Evolutionary conservation across 345 rosid species (phyloP), one percentile per base, ranked within the genome.

Genomic region (Triadica sebifera): DNA sequence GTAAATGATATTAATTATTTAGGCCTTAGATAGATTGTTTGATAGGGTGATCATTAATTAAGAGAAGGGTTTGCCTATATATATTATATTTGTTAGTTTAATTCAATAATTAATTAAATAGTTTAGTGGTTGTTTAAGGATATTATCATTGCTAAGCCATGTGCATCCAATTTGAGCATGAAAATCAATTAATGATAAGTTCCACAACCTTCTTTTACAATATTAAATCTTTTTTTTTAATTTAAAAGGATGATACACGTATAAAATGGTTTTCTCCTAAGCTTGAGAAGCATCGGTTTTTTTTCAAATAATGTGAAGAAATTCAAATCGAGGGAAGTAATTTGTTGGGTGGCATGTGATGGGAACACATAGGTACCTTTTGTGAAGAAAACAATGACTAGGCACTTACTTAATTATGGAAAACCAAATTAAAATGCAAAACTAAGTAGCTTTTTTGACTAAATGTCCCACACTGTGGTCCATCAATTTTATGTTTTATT

Each of bases 281-380:
- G 34, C 2, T 29, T 29, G 34, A 29, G 34, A 29, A 29, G 34
- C 34, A 29, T 29, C 34, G 1, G 1, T 29, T 29, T 29, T 29
- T 29, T 29, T 29, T 29, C 34, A 29, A 56, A 46, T 29, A 34
- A 55, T 66, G 51, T 65, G 66, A 60, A 68, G 64, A 52, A 75
- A 59, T 25, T 61, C 20, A 67, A 51, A 62, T 9, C 57, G 37
- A 69, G 50, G 70, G 71, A 65, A 65, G 50, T 15, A 51, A 66
- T 78, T 29, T 29, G 75, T 79, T 81, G 83, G 83, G 78, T 19
- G 17, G 79, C 84, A 81, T 76, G 84, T 79, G 85, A 72, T 25
- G 47, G 71, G 59, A 37, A 71, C 59, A 62, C 66, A n/a, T 69
- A 75, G 79, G 79, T 74, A 22, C 41, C 59, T 65, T 80, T 73